Evolutionary conservation across 129 eudicot genomes (phyloP).

Genomic region (Solidago caesia): DNA sequence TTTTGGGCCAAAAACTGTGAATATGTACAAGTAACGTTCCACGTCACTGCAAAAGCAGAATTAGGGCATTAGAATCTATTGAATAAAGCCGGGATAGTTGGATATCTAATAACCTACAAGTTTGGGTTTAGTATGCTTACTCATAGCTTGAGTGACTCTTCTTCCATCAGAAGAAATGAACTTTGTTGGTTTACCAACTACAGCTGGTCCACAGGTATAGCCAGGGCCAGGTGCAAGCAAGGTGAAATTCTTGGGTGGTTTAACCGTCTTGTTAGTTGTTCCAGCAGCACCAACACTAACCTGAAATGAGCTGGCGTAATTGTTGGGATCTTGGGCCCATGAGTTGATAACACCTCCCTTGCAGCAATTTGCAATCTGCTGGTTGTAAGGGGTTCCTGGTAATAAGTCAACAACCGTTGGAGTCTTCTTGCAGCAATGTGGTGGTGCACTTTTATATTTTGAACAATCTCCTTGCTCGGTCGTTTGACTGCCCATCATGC

Average conservation of each 20-base stretch:
- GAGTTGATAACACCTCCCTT: conserved; percentile 92
- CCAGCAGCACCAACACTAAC: conserved; percentile 90
- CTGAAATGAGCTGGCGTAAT: conserved; percentile 78
- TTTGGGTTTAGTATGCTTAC: conserved; percentile 44
- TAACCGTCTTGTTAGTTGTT: conserved; percentile 81
- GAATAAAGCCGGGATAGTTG: not conserved
- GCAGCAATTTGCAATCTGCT: conserved; percentile 92
- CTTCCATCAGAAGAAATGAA: conserved; percentile 65
- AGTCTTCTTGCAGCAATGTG: conserved; percentile 84
- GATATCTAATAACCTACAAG: not conserved
- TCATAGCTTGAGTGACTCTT: conserved; percentile 91
- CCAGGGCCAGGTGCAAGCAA: conserved; percentile 91
- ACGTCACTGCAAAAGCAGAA: conserved; percentile 68
- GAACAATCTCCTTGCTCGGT: conserved; percentile 98
- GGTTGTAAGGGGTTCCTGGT: conserved; percentile 94
- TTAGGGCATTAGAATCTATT: conserved; percentile 10
- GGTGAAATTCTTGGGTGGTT: conserved; percentile 82
- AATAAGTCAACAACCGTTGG: conserved; percentile 80
- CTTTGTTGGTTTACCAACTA: conserved; percentile 67
- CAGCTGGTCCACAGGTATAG: conserved; percentile 90
- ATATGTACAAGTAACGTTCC: conserved; percentile 92
- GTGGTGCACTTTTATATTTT: conserved; percentile 63
- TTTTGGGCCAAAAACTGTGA: conserved; percentile 92
- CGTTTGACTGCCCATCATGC: conserved; percentile 86
- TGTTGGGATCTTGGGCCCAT: conserved; percentile 82